These are phyloP conservation scores for Ustilago trichophora DNA, from an alignment of 1,284 basidiomycete genomes.

Conservation along the genomic window DNA sequence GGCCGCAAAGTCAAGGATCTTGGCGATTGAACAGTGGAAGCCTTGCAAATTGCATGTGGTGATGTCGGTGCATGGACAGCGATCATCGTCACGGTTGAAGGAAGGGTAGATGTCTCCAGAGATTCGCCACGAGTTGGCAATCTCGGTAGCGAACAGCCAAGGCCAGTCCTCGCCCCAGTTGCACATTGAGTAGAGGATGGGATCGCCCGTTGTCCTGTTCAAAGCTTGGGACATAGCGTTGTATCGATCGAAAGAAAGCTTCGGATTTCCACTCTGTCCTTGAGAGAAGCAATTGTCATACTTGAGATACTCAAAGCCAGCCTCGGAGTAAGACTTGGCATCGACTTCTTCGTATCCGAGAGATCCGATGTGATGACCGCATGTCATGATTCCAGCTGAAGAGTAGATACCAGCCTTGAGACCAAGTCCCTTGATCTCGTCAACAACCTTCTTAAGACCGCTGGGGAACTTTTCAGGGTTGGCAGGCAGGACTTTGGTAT, in stretches of 20 bases:
- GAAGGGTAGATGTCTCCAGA: slow-evolving; percentile 20
- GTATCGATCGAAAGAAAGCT: slow-evolving; percentile 55
- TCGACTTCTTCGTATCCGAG: slow-evolving; percentile 71
- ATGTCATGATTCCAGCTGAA: slow-evolving; percentile 68
- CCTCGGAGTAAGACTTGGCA: slow-evolving; percentile 61
- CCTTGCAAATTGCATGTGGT: slow-evolving; percentile 20
- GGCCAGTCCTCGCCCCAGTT: slow-evolving; percentile 39
- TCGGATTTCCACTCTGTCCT: slow-evolving; percentile 13
- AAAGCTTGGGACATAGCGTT: slow-evolving; percentile 72
- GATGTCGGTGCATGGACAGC: slow-evolving; percentile 30
- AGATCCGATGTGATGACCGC: slow-evolving; percentile 68
- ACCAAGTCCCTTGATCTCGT: slow-evolving; percentile 69
- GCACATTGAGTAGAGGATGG: slow-evolving; percentile 32
- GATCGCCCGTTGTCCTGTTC: slow-evolving; percentile 67
- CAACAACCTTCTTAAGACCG: slow-evolving; percentile 69
- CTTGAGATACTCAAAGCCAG: slow-evolving; percentile 65
- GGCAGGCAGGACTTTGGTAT: slow-evolving; percentile 67
- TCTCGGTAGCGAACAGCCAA: slow-evolving; percentile 58
- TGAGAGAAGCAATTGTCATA: slow-evolving; percentile 67
- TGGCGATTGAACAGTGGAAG: slow-evolving; percentile 20
- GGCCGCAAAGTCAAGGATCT: slow-evolving; percentile 23
- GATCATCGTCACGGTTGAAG: slow-evolving; percentile 24
- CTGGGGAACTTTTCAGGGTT: slow-evolving; percentile 70
- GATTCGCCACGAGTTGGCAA: slow-evolving; percentile 71
- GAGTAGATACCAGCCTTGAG: slow-evolving; percentile 68